Conservation (phyloP, 495 filamentous ascomycete genomes). For the Massariosphaeria phaeospora region DNA sequence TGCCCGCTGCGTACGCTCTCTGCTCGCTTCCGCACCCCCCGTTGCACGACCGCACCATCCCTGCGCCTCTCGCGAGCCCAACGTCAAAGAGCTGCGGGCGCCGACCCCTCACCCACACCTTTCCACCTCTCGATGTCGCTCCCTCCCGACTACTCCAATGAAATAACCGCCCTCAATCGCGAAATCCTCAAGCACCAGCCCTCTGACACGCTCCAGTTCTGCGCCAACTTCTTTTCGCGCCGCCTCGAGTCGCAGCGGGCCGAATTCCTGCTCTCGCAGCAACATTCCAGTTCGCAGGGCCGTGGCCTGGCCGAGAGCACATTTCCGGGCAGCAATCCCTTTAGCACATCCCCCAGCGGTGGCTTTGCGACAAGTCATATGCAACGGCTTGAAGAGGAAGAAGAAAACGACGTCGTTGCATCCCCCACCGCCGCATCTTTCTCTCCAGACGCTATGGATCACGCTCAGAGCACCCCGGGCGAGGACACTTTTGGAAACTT, state of each 20-base stretch:
- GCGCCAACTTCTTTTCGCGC: conserved; percentile 59
- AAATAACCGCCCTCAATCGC: conserved; percentile 55
- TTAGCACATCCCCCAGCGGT: conserved; percentile 41
- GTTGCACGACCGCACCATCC: conserved; percentile 32
- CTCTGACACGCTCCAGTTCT: conserved; percentile 61
- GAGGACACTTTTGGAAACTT: conserved; percentile 40
- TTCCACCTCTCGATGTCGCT: conserved; percentile 47
- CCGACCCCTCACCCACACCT: conserved; percentile 29
- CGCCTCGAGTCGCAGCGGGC: conserved; percentile 58
- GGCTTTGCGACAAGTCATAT: conserved; percentile 42
- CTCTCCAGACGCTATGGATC: conserved; percentile 37
- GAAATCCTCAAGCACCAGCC: conserved; percentile 51
- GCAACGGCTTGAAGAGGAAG: conserved; percentile 57
- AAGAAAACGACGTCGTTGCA: conserved; percentile 54
- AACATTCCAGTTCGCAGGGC: conserved; percentile 40
- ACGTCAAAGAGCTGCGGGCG: conserved; percentile 32
- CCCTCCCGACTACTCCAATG: conserved; percentile 52
- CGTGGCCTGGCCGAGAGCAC: conserved; percentile 52
- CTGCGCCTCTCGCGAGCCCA: conserved; percentile 31
- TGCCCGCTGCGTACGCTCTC: conserved; percentile 1
- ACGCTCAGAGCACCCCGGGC: conserved; percentile 13
- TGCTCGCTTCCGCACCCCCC: conserved; percentile 29
- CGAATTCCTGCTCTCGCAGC: conserved; percentile 46
- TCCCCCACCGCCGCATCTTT: conserved; percentile 58
- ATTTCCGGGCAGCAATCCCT: conserved; percentile 56